Conservation (phyloP, 116 monocot genomes). For the Zostera marina region DNA sequence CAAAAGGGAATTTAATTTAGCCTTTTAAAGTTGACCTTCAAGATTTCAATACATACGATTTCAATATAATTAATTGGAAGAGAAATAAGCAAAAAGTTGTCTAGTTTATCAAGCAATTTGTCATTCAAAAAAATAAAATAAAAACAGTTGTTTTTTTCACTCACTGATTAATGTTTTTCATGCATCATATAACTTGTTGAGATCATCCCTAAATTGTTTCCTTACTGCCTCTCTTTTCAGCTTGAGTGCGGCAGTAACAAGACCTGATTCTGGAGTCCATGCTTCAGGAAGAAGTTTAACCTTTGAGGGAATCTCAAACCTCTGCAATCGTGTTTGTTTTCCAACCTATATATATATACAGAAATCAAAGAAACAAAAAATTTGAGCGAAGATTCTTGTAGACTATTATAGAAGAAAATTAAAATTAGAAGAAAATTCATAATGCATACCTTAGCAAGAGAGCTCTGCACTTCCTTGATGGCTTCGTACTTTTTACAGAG, state of each 20-base stretch:
- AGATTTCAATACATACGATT: no score
- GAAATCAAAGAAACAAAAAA: neutral
- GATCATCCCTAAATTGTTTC: conserved; percentile 37
- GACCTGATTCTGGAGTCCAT: conserved; percentile 71
- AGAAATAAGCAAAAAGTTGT: no score
- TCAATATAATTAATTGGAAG: no score
- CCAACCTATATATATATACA: conserved; percentile 24
- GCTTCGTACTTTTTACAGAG: conserved; percentile 55
- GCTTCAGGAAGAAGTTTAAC: conserved; percentile 46
- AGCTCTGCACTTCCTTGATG: conserved; percentile 59
- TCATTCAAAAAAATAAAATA: no score
- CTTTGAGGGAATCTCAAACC: conserved; percentile 65
- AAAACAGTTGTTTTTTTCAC: no score
- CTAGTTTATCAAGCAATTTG: no score
- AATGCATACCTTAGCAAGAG: conserved; percentile 49
- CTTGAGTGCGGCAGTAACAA: conserved; percentile 71
- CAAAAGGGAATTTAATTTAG: no score
- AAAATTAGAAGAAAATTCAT: neutral
- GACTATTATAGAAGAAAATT: no score
- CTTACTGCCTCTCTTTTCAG: conserved; percentile 53
- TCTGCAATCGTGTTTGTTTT: conserved; percentile 43
- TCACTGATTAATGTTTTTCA: conserved; percentile 7
- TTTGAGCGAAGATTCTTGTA: neutral
- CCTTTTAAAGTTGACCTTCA: no score
- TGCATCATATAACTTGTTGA: conserved; percentile 36